These are phyloP conservation scores for Lophiostoma macrostomum DNA, from an alignment of 495 filamentous ascomycete species.

Conservation along the genomic window DNA sequence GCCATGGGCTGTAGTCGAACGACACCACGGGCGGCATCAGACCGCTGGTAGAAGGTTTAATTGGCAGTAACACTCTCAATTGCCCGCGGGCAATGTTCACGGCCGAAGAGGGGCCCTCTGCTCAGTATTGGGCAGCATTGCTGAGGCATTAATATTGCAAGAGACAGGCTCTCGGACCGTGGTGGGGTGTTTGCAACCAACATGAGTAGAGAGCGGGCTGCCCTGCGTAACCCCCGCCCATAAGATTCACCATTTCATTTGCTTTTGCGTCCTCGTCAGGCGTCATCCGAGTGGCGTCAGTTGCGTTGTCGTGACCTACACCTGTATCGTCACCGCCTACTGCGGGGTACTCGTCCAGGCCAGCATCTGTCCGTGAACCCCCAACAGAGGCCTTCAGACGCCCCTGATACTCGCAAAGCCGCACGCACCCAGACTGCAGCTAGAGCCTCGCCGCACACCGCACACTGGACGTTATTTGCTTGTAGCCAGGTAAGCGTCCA, in stretches of 20 bases:
- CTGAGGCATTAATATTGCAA: constrained; percentile 24
- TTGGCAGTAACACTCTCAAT: too few relatives aligned
- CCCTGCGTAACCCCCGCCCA: background rate
- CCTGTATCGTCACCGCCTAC: constrained; percentile 18
- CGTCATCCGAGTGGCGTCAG: background rate
- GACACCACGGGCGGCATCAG: too few relatives aligned
- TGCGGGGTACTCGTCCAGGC: constrained; percentile 11
- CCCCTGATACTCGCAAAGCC: background rate
- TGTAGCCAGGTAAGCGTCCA: constrained; percentile 16
- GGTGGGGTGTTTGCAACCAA: background rate
- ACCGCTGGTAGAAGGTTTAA: too few relatives aligned
- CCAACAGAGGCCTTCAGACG: constrained; percentile 1
- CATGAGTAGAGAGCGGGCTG: background rate
- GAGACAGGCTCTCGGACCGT: background rate
- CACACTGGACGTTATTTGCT: background rate
- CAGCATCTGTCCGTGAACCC: constrained; percentile 11
- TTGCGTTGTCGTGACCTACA: background rate
- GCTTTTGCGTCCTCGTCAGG: constrained; percentile 17
- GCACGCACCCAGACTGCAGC: background rate
- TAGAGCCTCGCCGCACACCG: constrained; percentile 8
- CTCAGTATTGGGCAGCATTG: constrained; percentile 10
- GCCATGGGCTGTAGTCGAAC: background rate
- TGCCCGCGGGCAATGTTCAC: too few relatives aligned
- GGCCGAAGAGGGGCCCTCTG: constrained; percentile 1
- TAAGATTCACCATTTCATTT: background rate